These are phyloP conservation scores for Dryas drummondii DNA, from an alignment of 306 rosid species.

Conservation along the genomic window DNA sequence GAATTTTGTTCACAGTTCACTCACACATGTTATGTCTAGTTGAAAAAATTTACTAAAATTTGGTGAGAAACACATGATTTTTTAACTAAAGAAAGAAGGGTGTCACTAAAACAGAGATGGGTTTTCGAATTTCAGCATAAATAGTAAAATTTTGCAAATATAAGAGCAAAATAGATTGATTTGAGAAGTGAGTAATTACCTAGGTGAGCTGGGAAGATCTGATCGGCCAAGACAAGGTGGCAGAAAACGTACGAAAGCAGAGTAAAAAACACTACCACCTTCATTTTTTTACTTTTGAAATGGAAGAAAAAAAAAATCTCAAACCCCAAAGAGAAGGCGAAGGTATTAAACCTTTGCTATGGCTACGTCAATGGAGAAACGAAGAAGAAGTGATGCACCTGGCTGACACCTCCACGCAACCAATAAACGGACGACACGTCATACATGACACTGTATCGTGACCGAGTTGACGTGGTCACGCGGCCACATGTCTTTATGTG, in stretches of 20 bases:
- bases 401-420: neutral
- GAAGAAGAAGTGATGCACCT: neutral
- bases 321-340: neutral
- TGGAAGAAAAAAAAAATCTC: neutral
- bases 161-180: neutral
- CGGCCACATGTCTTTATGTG: neutral
- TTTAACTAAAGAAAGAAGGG: neutral
- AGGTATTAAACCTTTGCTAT: conserved; percentile 1
- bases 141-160: neutral
- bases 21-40: neutral
- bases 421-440: conserved; percentile 14
- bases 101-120: neutral
- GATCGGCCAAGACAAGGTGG: conserved; percentile 46
- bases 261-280: conserved; percentile 27
- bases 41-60: neutral
- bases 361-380: conserved; percentile 2
- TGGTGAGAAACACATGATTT: neutral
- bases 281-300: conserved; percentile 35
- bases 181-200: conserved; percentile 36
- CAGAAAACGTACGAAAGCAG: conserved; percentile 29
- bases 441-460: neutral
- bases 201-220: conserved; percentile 55
- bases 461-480: neutral
- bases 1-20: neutral
- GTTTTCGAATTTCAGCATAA: neutral